These are phyloP conservation scores for Lumnitzera littorea DNA, from an alignment of 345 rosid genomes.

Conservation along the genomic window DNA sequence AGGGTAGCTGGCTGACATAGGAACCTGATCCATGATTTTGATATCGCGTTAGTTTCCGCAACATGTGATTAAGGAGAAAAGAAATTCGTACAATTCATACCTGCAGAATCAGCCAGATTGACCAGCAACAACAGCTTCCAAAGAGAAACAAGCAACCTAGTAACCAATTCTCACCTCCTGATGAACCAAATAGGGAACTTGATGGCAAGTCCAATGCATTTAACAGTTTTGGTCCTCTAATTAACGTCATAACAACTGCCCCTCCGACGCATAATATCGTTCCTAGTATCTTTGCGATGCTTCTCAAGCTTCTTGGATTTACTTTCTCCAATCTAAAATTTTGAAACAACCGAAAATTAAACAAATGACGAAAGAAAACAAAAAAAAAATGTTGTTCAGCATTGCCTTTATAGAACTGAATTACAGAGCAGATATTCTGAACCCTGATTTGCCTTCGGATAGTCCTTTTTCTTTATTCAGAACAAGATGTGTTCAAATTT, in stretches of 20 bases:
- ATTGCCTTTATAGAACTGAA: no score
- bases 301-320: slow-evolving; percentile 36
- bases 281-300: slow-evolving; percentile 57
- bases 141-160: slow-evolving; percentile 56
- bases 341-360: background rate
- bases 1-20: slow-evolving; percentile 41
- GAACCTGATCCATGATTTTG: slow-evolving; percentile 33
- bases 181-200: slow-evolving; percentile 15
- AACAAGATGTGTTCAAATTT: no score
- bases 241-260: slow-evolving; percentile 58
- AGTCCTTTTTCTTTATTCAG: no score
- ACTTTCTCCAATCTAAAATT: slow-evolving; percentile 52
- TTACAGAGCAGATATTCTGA: no score
- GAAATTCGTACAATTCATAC: slow-evolving; percentile 18
- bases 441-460: no score
- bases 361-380: background rate
- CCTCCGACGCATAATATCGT: slow-evolving; percentile 53
- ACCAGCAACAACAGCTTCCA: slow-evolving; percentile 59
- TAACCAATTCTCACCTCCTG: slow-evolving; percentile 34
- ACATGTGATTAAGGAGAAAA: no score
- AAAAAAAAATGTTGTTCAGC: no score
- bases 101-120: slow-evolving; percentile 69
- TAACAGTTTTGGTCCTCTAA: slow-evolving; percentile 65
- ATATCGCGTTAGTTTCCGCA: no score
- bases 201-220: slow-evolving; percentile 22